Percentiles rank a stretch among this genome's conserved stretches.
These are phyloP conservation scores for Penicillium concentricum DNA, from an alignment of 2,329 filamentous ascomycete genomes.

Conservation along the genomic window DNA sequence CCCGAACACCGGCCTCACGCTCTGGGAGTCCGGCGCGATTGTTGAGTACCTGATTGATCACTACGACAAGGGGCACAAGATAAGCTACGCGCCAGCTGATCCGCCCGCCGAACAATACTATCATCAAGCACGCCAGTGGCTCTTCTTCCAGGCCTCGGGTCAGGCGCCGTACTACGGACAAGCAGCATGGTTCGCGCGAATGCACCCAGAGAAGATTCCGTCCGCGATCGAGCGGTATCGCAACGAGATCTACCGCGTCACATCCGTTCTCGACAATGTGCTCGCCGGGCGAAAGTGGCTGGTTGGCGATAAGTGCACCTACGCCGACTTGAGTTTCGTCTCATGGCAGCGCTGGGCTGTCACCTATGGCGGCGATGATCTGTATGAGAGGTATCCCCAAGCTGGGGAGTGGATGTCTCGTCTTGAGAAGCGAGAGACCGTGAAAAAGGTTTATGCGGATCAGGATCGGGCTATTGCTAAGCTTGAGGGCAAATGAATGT, in stretches of 20 bases:
- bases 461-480: no score
- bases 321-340: constrained; percentile 42
- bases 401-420: background rate
- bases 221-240: constrained; percentile 45
- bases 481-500: no score
- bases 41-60: constrained; percentile 46
- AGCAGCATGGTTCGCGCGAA: constrained; percentile 42
- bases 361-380: background rate
- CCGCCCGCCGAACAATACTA: no score
- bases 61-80: no score
- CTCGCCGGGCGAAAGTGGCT: constrained; percentile 39
- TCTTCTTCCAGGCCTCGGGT: constrained; percentile 36
- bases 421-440: no score
- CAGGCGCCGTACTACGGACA: constrained; percentile 51
- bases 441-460: no score
- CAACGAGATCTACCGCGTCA: constrained; percentile 43
- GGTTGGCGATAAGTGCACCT: constrained; percentile 43
- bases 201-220: constrained; percentile 41
- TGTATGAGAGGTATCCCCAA: background rate
- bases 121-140: no score
- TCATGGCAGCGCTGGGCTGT: constrained; percentile 29
- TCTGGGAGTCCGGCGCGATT: constrained; percentile 49
- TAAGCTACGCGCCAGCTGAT: no score
- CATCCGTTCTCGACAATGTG: constrained; percentile 37
- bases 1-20: constrained; percentile 39